Evolutionary conservation across 2,329 filamentous ascomycete genomes (phyloP), one percentile per base, ranked within the genome.

Genomic region (Endothia cerciana): DNA sequence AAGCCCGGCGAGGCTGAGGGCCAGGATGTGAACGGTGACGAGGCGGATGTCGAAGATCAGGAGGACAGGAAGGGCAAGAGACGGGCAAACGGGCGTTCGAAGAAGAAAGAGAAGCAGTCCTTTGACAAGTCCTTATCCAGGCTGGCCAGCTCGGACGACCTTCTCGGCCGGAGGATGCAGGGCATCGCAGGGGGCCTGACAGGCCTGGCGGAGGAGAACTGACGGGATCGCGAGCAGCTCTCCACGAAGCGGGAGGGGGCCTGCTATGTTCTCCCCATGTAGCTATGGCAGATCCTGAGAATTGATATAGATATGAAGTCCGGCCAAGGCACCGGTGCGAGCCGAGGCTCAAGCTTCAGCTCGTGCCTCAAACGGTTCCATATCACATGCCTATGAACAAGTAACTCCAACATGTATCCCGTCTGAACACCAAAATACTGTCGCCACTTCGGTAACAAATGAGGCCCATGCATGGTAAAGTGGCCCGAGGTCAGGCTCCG

Each of bases 101-200:
- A 73, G 56, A 72, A 73, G 38, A 72, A 72, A 11, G 73, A 74
- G 17, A 77, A 78, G n/a, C 43, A 57, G 43, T 36, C 63, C 70
- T 60, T 47, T 15, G 78, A 81, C 58, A 81, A 80, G 73, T 83
- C 80, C 57, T 71, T 87, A 38, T 76, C 85, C 17, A 85, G 83
- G 76, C 78, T 88, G 59, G 81, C 82, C 66, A 87, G 85, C 74
- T 82, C 84, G 47, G 85, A 87, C 65, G 85, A 88, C 70, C 71
- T 88, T 70, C 77, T 88, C 13, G 80, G 83, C 0, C 76, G 85
- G 69, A 79, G 85, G 58, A 88, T 88, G 85, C 81, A 87, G 65
- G 85, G 85, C 1, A 77, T 88, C 25, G 82, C 83, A 2, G 83
- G 82, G 7, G 81, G 84, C 0, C 72, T 88, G 72, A 85, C 84